A percentile compares a stretch with the other conserved stretches of the same genome.
phyloP scores from a whole-genome alignment of 176 grass and related monocot genomes.

The Musa schizocarpa region DNA sequence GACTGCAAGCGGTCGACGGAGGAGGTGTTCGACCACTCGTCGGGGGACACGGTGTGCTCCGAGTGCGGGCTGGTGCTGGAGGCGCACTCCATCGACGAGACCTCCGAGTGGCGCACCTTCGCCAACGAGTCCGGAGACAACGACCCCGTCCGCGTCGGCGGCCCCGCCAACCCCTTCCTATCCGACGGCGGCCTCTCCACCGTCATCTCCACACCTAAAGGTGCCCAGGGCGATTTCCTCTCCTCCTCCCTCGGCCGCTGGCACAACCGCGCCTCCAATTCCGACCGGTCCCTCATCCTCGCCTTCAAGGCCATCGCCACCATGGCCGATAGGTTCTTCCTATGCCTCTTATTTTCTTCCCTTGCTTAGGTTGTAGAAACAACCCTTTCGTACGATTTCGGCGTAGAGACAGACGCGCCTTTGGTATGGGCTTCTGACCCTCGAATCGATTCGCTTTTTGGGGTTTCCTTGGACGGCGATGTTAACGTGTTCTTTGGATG shows the following conservation, averaged over 20 bases:
- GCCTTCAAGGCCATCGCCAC: not conserved
- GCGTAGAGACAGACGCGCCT: too few species aligned
- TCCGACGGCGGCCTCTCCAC: conserved; percentile 21
- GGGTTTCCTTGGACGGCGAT: too few species aligned
- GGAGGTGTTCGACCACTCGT: conserved; percentile 37
- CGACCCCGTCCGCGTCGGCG: conserved; percentile 49
- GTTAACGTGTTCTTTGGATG: too few species aligned
- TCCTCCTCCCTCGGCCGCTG: not conserved
- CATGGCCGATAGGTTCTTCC: not conserved
- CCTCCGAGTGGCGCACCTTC: conserved; percentile 60
- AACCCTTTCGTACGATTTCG: too few species aligned
- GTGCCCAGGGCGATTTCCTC: not conserved
- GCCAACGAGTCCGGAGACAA: conserved; percentile 31
- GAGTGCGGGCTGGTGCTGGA: conserved; percentile 61
- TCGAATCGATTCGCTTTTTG: too few species aligned
- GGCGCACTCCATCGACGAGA: conserved; percentile 6
- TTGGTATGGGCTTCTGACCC: too few species aligned
- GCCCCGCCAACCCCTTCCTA: conserved; percentile 35
- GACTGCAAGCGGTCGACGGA: conserved; percentile 36
- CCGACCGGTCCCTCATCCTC: not conserved
- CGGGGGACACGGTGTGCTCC: conserved; percentile 59
- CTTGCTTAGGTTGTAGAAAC: too few species aligned
- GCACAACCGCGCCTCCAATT: not conserved
- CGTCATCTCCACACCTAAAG: conserved; percentile 14
- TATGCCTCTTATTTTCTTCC: too few species aligned